Evolutionary conservation across 2,329 filamentous ascomycete species (phyloP), one percentile per base, ranked within the genome.

Genomic region (Fusarium mangiferae): DNA sequence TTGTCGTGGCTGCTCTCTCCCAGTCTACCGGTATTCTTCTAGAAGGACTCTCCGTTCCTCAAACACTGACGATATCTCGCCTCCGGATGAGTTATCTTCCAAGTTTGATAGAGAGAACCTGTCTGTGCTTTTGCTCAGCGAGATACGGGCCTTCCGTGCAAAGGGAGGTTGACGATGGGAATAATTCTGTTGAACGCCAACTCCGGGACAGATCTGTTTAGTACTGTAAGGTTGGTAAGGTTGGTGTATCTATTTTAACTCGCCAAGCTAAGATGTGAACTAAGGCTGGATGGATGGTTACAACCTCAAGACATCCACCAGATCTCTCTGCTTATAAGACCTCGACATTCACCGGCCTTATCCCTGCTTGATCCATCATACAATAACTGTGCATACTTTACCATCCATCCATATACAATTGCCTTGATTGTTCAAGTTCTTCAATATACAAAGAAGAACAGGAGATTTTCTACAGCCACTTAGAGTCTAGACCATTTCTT

Each of bases 211-310:
- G 35, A 30, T 33, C 48, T 58, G 28, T 44, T 44, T 46, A n/a
- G 49, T 66, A 66, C 64, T 49, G 62, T 63, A 46, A 51, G 42
- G 24, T 44, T 28, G 36, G 20, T 17, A 51, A 46, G 18, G 63
- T 51, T 54, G 30, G 57, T 36, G 59, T 70, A 64, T 65, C 74
- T 75, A 75, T 74, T 75, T 75, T 68, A 73, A 75, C 60, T 51
- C 35, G 26, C 28, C n/a, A 58, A 45, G 48, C 49, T 69, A 70
- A 70, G 55, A 54, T 39, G 14, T 55, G 49, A 62, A 42, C 57
- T 63, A 56, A 33, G 56, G 66, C 60, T 57, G 52, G 39, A 66
- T 72, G 44, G 72, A 59, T 65, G 54, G 54, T 66, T 70, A 70
- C 67, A 70, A 70, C 57, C 61, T 54, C 36, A 62, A 55, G 66